Evolutionary conservation across 805 yeast species (phyloP), one percentile per base, ranked within the genome.

Genomic region (Hanseniaspora thailandica): DNA sequence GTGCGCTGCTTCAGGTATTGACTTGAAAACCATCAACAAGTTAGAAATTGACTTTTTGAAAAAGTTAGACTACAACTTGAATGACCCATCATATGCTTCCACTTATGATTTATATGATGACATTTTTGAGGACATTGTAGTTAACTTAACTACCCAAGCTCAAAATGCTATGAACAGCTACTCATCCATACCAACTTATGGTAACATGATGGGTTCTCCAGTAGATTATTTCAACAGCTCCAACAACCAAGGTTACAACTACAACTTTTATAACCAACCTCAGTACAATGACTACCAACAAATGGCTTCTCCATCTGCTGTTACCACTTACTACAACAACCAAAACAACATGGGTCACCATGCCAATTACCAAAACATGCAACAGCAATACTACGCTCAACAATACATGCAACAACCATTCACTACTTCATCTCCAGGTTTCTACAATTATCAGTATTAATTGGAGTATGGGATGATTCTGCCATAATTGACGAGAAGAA

Each of bases 1-100:
- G 98, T 78, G 87, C 40, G 88, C 87, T 57, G 97, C 97, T n/a
- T 85, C 96, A 5, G 94, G 94, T 19, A 75, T 90, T 57, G 68
- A 77, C 6, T 72, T 86, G 46, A 62, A 63, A 2, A 67, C 75
- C 34, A 74, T 90, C 57, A 87, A 89, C 62, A 61, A 64, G 17
- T 69, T 78, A 56, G 98, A 90, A 70, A 76, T 76, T 52, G 71
- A 70, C 44, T 90, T 94, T 90, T 73, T 86, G 56, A 61, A 63
- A 9, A 71, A 72, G 33, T 72, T 82, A 49, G 69, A 78, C 56
- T 83, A 87, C 86, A 74, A 72, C 61, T 68, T 83, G 54, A 76
- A 70, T 57, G 69, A 71, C 35, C 66, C 34, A 9, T 44, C 35
- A 2, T 51, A 36, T 25, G 22, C 45, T 22, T 30, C 39, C 15